Conservation (phyloP, 495 filamentous ascomycete species). For the Talaromyces liani region DNA sequence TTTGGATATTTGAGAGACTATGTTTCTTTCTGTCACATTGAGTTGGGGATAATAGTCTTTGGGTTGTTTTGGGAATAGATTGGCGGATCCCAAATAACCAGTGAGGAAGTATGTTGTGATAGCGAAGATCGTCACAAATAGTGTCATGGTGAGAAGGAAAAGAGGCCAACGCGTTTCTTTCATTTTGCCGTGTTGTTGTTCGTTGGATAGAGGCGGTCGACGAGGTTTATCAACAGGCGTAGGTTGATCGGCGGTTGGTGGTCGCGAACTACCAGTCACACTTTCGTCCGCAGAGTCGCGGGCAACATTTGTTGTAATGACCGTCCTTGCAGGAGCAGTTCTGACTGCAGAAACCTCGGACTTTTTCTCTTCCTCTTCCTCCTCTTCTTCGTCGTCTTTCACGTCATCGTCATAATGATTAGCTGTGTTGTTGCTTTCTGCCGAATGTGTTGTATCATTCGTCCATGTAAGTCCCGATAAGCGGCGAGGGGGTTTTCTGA, state of each 20-base stretch:
- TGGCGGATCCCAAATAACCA: not conserved
- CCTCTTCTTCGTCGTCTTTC: not conserved
- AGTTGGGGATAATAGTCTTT: not conserved
- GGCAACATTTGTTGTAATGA: not conserved
- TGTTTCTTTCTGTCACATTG: constrained; percentile 18
- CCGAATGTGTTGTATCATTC: constrained; percentile 3
- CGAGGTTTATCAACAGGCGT: constrained; percentile 2
- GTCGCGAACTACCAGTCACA: not conserved
- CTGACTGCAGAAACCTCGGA: not conserved
- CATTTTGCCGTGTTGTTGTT: not conserved
- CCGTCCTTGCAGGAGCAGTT: not conserved
- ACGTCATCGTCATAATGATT: not conserved
- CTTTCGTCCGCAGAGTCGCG: not conserved
- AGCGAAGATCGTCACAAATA: not conserved
- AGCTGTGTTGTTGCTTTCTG: not conserved
- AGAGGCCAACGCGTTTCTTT: not conserved
- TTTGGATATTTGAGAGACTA: constrained; percentile 21
- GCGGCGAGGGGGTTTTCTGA: constrained; percentile 34
- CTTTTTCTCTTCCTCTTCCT: not conserved
- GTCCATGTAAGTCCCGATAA: constrained; percentile 27
- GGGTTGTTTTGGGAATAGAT: not conserved
- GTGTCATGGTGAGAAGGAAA: not conserved
- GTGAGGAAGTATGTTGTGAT: not conserved
- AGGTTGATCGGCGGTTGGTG: not conserved
- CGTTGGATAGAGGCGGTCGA: not conserved